These are phyloP conservation scores for Hypoxylon lienhwacheense DNA, from an alignment of 495 filamentous ascomycete species.

Conservation along the genomic window DNA sequence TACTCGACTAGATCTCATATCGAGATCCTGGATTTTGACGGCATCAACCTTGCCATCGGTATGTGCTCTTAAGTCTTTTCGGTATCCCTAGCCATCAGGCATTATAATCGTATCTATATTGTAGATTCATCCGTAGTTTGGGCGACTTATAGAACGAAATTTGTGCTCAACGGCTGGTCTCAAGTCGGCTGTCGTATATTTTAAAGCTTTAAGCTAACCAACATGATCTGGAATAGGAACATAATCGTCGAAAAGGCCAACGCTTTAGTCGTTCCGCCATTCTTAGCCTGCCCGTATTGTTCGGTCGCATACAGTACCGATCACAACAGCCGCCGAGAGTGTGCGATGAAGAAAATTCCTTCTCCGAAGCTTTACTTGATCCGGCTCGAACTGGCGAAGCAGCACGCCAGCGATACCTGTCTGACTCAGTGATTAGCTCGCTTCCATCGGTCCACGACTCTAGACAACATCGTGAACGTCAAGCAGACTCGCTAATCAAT, in stretches of 20 bases:
- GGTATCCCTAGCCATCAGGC: constrained; percentile 20
- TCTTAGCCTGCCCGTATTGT: constrained; percentile 25
- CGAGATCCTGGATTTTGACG: constrained; percentile 40
- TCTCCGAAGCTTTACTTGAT: constrained; percentile 10
- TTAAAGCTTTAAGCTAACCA: constrained; percentile 35
- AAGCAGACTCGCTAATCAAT: constrained; percentile 29
- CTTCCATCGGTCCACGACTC: constrained; percentile 22
- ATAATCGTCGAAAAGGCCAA: constrained; percentile 13
- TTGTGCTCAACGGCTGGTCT: constrained; percentile 5
- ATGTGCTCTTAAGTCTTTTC: constrained; percentile 18
- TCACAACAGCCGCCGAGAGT: constrained; percentile 28
- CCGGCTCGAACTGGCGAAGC: constrained; percentile 19
- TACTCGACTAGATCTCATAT: constrained; percentile 42
- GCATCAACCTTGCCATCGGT: constrained; percentile 30
- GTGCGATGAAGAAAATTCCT: constrained; percentile 6
- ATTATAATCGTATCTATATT: constrained; percentile 16
- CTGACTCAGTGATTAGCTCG: constrained; percentile 14
- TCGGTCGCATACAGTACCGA: constrained; percentile 35
- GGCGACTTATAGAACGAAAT: neutral
- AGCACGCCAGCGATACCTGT: constrained; percentile 29
- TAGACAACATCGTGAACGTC: constrained; percentile 19
- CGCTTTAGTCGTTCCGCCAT: neutral
- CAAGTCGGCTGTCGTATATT: constrained; percentile 24
- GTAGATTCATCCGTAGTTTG: neutral
- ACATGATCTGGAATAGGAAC: constrained; percentile 33